These are phyloP conservation scores for Trametes punicea DNA, from an alignment of 768 basidiomycete genomes.

Conservation along the genomic window DNA sequence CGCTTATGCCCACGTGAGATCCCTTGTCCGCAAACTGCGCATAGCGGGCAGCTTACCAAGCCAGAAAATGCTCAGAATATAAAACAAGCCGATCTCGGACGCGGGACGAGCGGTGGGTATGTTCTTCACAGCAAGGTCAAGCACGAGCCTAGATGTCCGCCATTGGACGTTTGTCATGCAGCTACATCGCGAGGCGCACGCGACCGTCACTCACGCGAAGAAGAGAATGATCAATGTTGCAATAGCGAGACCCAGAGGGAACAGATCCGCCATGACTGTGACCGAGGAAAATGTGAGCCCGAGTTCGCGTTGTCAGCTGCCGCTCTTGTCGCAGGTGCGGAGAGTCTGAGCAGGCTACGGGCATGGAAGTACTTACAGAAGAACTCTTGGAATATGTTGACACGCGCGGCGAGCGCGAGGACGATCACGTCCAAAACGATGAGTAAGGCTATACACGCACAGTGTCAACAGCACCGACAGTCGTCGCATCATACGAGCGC, in stretches of 20 bases:
- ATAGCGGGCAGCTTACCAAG: conserved; percentile 35
- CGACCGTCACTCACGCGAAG: conserved; percentile 35
- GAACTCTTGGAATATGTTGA: conserved; percentile 57
- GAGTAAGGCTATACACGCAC: conserved; percentile 35
- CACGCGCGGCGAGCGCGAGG: conserved; percentile 48
- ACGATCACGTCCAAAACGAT: conserved; percentile 47
- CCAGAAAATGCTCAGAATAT: conserved; percentile 50
- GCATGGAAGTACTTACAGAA: conserved; percentile 44
- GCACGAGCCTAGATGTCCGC: conserved; percentile 34
- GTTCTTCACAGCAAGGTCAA: conserved; percentile 41
- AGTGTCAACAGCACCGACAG: neutral
- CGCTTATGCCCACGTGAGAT: conserved; percentile 18
- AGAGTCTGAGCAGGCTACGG: no score
- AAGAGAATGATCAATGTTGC: conserved; percentile 44
- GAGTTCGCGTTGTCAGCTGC: neutral
- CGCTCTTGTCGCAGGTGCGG: neutral
- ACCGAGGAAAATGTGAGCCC: neutral
- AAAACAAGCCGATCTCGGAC: conserved; percentile 45
- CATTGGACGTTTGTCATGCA: neutral
- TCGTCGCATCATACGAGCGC: neutral
- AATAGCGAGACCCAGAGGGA: conserved; percentile 59
- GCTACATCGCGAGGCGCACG: neutral
- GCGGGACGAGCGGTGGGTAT: conserved; percentile 46
- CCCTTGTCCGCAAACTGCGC: neutral
- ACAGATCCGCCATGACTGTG: conserved; percentile 55